Base-by-base conservation (phyloP, 768 basidiomycete species). In the Suillus brevipes region DNA sequence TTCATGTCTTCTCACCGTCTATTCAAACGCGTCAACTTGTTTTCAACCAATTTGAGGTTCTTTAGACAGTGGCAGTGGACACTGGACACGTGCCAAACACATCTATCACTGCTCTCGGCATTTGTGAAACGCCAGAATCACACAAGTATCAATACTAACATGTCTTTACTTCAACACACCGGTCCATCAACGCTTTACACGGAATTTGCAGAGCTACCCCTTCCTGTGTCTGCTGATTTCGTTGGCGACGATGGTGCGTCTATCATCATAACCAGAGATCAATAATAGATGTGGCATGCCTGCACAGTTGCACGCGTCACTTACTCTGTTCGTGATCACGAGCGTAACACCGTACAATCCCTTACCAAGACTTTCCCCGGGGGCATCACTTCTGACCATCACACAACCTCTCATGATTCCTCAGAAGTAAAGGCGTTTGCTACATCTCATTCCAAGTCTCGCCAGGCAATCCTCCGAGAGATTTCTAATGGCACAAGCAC, bases 311-410 rank as follows among this genome's bases (percentile, higher is more conserved):
- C 85, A 40, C 81, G 84, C 34, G 69, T 85, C 25, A 74, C 78
- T 0, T 85, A 82, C 64, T 79, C 82, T 1, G 75, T 82, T 25
- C 78, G 80, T 38, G 86, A 89, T 70, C 85, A 87, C 68, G 70
- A 74, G 25, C 77, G 80, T 50, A 87, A 88, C 62, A 66, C 71
- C 37, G 87, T 84, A 66, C 78, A 81, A 67, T 79, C 77, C 2
- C 61, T 85, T 60, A 70, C 75, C 10, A 85, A 82, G 69, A 75
- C 79, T 0, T 69, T 83, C 60, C 59, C 66, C 0, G 14, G 28
- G 28, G 53, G 72, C 1, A 16, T 62, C 31, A 58, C 68, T 36
- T 71, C 67, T 14, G 38, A 58, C 18, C 23, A 58, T 40, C 38
- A 58, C 38, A 53, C 36, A 28, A 64, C 31, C 52, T 36, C 0